phyloP scores from a whole-genome alignment of 257 asterid species.

The Ocimum tenuiflorum region DNA sequence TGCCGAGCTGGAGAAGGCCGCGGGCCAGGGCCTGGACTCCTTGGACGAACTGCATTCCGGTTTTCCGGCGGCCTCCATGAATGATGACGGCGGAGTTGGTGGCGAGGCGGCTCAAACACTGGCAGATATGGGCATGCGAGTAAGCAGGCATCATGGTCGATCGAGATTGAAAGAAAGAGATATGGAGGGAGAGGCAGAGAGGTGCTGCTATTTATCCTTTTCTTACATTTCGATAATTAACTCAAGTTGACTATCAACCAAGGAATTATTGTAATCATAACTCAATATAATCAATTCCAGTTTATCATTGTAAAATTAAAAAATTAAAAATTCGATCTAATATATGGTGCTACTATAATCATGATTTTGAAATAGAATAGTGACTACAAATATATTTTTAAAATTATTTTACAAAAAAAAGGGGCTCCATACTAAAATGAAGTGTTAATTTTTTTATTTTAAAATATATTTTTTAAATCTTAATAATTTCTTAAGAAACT shows the following conservation, averaged over 20 bases:
- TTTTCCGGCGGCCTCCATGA: constrained; percentile 37
- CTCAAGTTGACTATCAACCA: too few species aligned
- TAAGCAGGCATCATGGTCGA: constrained; percentile 35
- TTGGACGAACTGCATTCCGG: constrained; percentile 69
- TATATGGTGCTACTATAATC: too few species aligned
- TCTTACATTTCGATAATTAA: neutral
- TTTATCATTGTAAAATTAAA: too few species aligned
- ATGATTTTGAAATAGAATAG: too few species aligned
- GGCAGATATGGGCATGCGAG: constrained; percentile 77
- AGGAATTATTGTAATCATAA: too few species aligned
- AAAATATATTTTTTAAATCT: too few species aligned
- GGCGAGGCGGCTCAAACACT: constrained; percentile 66
- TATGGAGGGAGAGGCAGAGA: constrained; percentile 30
- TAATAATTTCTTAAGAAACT: too few species aligned
- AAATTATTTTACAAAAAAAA: too few species aligned
- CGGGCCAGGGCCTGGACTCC: constrained; percentile 47
- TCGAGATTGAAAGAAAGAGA: constrained; percentile 11
- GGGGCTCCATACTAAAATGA: too few species aligned
- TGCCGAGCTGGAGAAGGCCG: constrained; percentile 60
- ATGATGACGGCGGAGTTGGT: constrained; percentile 49
- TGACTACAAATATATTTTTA: too few species aligned
- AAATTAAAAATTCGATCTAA: too few species aligned
- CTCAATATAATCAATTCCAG: neutral
- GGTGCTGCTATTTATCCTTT: constrained; percentile 20
- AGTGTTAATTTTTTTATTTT: too few species aligned